phyloP scores from a whole-genome alignment of 805 yeast species.

The Scheffersomyces lignosus region DNA sequence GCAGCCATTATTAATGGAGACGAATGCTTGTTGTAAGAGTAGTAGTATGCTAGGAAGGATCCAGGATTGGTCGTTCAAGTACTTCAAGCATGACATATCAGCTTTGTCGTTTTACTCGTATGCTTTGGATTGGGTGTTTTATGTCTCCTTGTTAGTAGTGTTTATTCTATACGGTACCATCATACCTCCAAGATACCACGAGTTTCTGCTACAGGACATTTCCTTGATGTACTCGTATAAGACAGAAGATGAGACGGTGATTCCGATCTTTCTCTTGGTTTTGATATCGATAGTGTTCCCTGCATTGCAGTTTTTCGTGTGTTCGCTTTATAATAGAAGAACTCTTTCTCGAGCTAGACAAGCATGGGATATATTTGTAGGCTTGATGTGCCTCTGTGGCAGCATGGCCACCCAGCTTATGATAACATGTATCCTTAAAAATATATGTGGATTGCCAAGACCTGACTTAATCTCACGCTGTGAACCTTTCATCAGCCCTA shows the following conservation, averaged over 20 bases:
- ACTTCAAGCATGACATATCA: constrained; percentile 2
- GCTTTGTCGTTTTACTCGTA: constrained; percentile 6
- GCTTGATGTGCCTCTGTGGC: constrained; percentile 35
- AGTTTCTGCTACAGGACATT: constrained; percentile 37
- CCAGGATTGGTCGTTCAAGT: constrained; percentile 4
- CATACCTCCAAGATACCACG: constrained; percentile 38
- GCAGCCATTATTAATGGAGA: not conserved
- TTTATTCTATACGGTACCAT: constrained; percentile 30
- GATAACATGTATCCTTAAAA: constrained; percentile 33
- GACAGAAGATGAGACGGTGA: constrained; percentile 29
- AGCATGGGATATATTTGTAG: constrained; percentile 44
- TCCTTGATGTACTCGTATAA: constrained; percentile 33
- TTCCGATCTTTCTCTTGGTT: constrained; percentile 32
- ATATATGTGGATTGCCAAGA: constrained; percentile 27
- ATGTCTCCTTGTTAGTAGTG: constrained; percentile 17
- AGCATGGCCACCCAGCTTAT: constrained; percentile 37
- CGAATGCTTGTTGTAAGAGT: not conserved
- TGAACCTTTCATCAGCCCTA: constrained; percentile 12
- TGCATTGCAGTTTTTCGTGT: constrained; percentile 20
- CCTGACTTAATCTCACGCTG: constrained; percentile 29
- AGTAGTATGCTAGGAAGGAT: constrained; percentile 5
- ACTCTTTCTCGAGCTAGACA: constrained; percentile 18
- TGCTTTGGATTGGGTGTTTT: constrained; percentile 11
- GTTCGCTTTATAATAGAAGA: constrained; percentile 11
- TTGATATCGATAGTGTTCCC: constrained; percentile 32